These are phyloP conservation scores for Cordyceps cicadae DNA, from an alignment of 2,329 filamentous ascomycete species.

Conservation along the genomic window DNA sequence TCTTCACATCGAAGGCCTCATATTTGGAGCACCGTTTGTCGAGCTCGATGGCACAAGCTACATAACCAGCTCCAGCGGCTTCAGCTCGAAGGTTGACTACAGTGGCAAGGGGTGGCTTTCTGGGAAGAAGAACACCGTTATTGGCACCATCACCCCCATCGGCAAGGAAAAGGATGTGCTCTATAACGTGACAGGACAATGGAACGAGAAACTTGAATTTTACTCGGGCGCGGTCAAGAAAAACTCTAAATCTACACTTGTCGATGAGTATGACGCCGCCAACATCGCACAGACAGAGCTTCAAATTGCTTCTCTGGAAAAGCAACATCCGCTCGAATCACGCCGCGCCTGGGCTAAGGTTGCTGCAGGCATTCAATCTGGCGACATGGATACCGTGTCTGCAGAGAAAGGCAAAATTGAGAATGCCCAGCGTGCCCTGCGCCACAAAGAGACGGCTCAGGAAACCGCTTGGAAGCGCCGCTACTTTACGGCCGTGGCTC, in stretches of 20 bases:
- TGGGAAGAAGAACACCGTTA: slow-evolving; percentile 90
- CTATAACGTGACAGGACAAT: slow-evolving; percentile 83
- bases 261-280: slow-evolving; percentile 55
- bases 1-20: slow-evolving; percentile 88
- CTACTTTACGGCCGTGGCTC: slow-evolving; percentile 60
- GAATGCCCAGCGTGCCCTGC: slow-evolving; percentile 68
- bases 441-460: slow-evolving; percentile 67
- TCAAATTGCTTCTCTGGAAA: slow-evolving; percentile 59
- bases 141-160: slow-evolving; percentile 63
- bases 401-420: slow-evolving; percentile 83
- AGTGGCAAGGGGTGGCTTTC: slow-evolving; percentile 89
- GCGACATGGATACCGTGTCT: slow-evolving; percentile 75
- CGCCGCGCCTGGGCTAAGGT: slow-evolving; percentile 84
- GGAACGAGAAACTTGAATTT: slow-evolving; percentile 77
- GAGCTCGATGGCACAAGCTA: slow-evolving; percentile 80
- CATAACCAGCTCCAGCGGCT: slow-evolving; percentile 81
- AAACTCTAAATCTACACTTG: slow-evolving; percentile 37
- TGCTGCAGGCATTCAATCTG: slow-evolving; percentile 66
- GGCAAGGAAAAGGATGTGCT: slow-evolving; percentile 63
- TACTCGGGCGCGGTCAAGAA: slow-evolving; percentile 54
- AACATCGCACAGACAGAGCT: slow-evolving; percentile 56
- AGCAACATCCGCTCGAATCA: slow-evolving; percentile 82
- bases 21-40: slow-evolving; percentile 78
- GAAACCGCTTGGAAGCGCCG: slow-evolving; percentile 70
- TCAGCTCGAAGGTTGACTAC: slow-evolving; percentile 85